Evolutionary conservation across 2,329 filamentous ascomycete genomes (phyloP).

Genomic region (Bipolaris zeicola): DNA sequence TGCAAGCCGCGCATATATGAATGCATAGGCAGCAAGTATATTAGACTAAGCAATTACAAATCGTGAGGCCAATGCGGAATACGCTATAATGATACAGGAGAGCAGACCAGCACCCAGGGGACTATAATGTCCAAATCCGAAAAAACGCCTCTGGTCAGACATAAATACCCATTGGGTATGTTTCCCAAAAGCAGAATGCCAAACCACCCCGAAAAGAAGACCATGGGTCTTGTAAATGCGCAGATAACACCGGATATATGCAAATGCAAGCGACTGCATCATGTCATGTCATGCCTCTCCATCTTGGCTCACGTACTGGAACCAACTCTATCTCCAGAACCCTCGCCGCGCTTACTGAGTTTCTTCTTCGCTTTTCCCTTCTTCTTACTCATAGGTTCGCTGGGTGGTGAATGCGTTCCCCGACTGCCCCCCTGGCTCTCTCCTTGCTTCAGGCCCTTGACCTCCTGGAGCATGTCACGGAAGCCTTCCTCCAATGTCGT

Average conservation of each 20-base stretch:
- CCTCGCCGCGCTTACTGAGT: constrained; percentile 24
- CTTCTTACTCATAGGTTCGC: constrained; percentile 30
- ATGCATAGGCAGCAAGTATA: neutral
- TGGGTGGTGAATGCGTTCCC: constrained; percentile 38
- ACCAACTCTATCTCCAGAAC: constrained; percentile 31
- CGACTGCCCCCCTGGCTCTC: constrained; percentile 33
- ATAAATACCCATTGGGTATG: constrained; percentile 10
- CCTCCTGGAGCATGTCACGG: constrained; percentile 80
- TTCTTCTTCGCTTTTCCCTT: constrained; percentile 43
- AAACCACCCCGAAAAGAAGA: constrained; percentile 3
- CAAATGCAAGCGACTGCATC: constrained; percentile 1
- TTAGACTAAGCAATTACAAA: neutral
- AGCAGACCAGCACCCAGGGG: neutral
- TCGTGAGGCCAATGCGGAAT: neutral
- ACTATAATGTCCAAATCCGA: neutral
- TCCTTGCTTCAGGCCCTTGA: constrained; percentile 65
- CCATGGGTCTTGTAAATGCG: constrained; percentile 14
- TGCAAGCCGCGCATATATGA: neutral
- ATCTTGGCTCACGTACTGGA: constrained; percentile 28
- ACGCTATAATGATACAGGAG: constrained; percentile 1
- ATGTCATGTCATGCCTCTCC: neutral
- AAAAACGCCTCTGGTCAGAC: constrained; percentile 6
- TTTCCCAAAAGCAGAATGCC: constrained; percentile 8
- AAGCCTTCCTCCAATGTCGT: constrained; percentile 92
- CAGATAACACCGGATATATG: constrained; percentile 12